phyloP scores from a whole-genome alignment of 2,329 filamentous ascomycete species.

The Sclerotinia trifoliorum region DNA sequence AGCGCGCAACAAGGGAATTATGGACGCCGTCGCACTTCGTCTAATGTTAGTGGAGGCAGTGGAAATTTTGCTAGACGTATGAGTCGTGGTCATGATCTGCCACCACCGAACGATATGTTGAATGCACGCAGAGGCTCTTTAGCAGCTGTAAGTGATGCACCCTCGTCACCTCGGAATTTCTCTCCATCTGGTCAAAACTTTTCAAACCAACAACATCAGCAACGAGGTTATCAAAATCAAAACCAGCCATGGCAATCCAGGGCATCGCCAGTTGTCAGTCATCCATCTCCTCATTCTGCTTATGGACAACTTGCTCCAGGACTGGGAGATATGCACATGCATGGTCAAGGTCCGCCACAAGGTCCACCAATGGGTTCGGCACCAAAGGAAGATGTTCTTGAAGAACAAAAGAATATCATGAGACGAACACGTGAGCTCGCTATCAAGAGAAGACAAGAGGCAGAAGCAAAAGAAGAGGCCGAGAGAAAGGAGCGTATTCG shows the following conservation, averaged over 20 bases:
- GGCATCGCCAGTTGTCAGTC: conserved; percentile 40
- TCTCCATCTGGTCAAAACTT: conserved; percentile 38
- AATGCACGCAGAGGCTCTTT: conserved; percentile 51
- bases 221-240: conserved; percentile 26
- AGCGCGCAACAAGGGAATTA: conserved; percentile 65
- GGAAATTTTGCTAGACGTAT: conserved; percentile 56
- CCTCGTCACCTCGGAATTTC: conserved; percentile 48
- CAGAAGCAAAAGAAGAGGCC: conserved; percentile 71
- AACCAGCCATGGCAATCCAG: conserved; percentile 44
- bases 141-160: conserved; percentile 51
- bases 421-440: conserved; percentile 67
- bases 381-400: conserved; percentile 54
- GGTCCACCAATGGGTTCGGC: conserved; percentile 37
- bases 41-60: conserved; percentile 86
- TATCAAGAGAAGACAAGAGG: conserved; percentile 64
- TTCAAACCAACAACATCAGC: conserved; percentile 31
- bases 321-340: conserved; percentile 40
- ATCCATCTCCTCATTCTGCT: conserved; percentile 38
- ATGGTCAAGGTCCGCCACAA: conserved; percentile 25
- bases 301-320: conserved; percentile 39
- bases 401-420: conserved; percentile 70
- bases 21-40: conserved; percentile 78
- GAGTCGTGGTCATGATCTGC: conserved; percentile 40
- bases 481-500: conserved; percentile 68
- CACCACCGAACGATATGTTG: conserved; percentile 41